Evolutionary conservation across 2,329 filamentous ascomycete genomes (phyloP).

Genomic region (Scedosporium aurantiacum): DNA sequence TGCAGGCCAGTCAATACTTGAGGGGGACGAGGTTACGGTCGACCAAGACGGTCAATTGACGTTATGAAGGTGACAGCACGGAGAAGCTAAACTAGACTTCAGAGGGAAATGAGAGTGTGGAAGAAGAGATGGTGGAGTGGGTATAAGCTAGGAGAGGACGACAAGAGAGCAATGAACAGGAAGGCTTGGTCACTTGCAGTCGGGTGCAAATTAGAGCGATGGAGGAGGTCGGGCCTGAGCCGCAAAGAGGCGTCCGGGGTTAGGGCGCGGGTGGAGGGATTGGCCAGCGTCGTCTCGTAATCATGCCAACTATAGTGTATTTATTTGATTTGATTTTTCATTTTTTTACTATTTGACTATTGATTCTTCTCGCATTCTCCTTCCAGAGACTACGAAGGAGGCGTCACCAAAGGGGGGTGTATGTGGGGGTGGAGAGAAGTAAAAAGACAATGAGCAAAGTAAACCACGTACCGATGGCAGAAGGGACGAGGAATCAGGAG

Average conservation of each 20-base stretch:
- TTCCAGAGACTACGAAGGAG: too few species aligned
- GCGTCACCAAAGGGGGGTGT: background rate
- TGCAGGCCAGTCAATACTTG: background rate
- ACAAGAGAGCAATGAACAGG: background rate
- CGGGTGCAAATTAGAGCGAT: background rate
- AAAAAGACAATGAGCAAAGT: background rate
- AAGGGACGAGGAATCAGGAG: background rate
- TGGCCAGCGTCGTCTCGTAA: background rate
- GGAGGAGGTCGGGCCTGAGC: background rate
- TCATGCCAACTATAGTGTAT: background rate
- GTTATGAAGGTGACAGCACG: background rate
- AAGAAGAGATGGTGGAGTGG: background rate
- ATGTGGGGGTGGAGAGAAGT: background rate
- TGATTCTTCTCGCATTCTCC: too few species aligned
- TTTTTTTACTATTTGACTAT: background rate
- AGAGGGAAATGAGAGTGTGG: background rate
- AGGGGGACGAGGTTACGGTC: background rate
- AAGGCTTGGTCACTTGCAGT: background rate
- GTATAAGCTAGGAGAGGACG: background rate
- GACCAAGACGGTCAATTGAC: background rate
- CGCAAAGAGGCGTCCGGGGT: background rate
- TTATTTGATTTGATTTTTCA: background rate
- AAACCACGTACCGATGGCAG: background rate
- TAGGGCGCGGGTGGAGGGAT: background rate
- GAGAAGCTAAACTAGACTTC: background rate